Percentiles rank a stretch among this genome's conserved stretches.
These are phyloP conservation scores for Coemansia asiatica DNA, from an alignment of 192 early-diverging fungal species.

Conservation along the genomic window DNA sequence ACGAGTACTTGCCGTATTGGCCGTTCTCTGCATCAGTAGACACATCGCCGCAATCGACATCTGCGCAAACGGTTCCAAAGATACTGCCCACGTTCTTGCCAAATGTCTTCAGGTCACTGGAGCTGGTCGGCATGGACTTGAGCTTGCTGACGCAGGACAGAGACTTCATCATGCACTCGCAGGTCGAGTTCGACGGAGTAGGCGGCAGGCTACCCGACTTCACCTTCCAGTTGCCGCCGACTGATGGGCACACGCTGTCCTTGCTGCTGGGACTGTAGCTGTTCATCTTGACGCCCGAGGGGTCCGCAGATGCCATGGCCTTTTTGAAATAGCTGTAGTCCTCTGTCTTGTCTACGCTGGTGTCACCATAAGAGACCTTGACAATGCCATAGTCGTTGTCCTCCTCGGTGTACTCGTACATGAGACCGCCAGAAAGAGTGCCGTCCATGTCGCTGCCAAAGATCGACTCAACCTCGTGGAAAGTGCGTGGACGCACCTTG, in stretches of 20 bases:
- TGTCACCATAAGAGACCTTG: conserved; percentile 43
- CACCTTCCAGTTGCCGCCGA: conserved; percentile 60
- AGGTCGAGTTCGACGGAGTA: conserved; percentile 62
- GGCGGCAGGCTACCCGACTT: conserved; percentile 57
- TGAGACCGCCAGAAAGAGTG: conserved; percentile 69
- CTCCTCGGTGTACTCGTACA: conserved; percentile 77
- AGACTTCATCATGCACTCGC: conserved; percentile 65
- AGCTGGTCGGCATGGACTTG: conserved; percentile 26
- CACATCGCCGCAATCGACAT: conserved; percentile 43
- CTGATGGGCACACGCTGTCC: conserved; percentile 49
- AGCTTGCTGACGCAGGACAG: conserved; percentile 53
- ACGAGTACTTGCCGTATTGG: conserved; percentile 51
- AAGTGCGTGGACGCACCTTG: conserved; percentile 62
- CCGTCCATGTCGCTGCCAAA: conserved; percentile 69
- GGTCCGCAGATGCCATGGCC: conserved; percentile 54
- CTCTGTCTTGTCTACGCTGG: conserved; percentile 37
- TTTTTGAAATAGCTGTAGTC: conserved; percentile 69
- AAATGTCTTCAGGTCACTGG: conserved; percentile 24
- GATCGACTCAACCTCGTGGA: conserved; percentile 67
- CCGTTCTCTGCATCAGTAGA: conserved; percentile 29
- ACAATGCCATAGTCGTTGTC: conserved; percentile 75
- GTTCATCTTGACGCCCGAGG: conserved; percentile 59
- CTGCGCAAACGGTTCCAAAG: conserved; percentile 45
- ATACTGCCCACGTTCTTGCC: conserved; percentile 32
- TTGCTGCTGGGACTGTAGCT: conserved; percentile 49